Evolutionary conservation across 2,329 filamentous ascomycete species (phyloP).

Genomic region (Hymenoscyphus infarciens): DNA sequence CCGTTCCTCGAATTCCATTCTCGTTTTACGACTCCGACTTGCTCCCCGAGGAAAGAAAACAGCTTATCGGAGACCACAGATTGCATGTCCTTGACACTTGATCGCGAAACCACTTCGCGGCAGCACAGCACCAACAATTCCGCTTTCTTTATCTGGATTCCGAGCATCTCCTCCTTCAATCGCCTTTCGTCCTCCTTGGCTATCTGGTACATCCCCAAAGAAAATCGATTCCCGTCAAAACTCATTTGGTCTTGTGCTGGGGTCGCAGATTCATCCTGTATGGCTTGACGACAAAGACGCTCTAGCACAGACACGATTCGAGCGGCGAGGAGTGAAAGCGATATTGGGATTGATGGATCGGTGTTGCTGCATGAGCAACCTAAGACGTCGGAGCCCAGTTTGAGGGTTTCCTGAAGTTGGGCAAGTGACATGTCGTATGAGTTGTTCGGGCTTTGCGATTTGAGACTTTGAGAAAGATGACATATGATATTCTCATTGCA

Average conservation of each 20-base stretch:
- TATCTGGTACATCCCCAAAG: conserved; percentile 15
- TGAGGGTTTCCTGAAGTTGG: conserved; percentile 11
- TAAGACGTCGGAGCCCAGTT: conserved; percentile 11
- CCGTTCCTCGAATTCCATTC: conserved; percentile 9
- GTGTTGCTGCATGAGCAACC: conserved; percentile 6
- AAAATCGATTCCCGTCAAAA: conserved; percentile 5
- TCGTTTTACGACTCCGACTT: conserved; percentile 6
- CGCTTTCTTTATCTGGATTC: conserved; percentile 14
- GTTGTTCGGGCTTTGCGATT: conserved; percentile 1
- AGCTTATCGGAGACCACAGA: conserved; percentile 7
- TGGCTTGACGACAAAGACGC: conserved; percentile 7
- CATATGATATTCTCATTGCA: conserved; percentile 12
- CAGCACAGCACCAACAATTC: conserved; percentile 12
- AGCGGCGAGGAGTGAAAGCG: conserved; percentile 10
- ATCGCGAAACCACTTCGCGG: conserved; percentile 6
- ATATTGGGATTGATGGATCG: conserved; percentile 3
- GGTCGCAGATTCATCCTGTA: conserved; percentile 1
- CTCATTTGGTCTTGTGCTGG: neutral
- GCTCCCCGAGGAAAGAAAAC: conserved; percentile 7
- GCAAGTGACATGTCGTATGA: conserved; percentile 13
- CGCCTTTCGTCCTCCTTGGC: conserved; percentile 15
- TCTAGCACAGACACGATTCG: conserved; percentile 12
- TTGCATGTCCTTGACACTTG: conserved; percentile 3
- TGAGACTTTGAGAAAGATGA: conserved; percentile 1
- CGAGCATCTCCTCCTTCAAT: conserved; percentile 14